Percentiles rank a stretch among this genome's conserved stretches.
Conservation (phyloP, 768 basidiomycete species). For the Glaciozyma antarctica region DNA sequence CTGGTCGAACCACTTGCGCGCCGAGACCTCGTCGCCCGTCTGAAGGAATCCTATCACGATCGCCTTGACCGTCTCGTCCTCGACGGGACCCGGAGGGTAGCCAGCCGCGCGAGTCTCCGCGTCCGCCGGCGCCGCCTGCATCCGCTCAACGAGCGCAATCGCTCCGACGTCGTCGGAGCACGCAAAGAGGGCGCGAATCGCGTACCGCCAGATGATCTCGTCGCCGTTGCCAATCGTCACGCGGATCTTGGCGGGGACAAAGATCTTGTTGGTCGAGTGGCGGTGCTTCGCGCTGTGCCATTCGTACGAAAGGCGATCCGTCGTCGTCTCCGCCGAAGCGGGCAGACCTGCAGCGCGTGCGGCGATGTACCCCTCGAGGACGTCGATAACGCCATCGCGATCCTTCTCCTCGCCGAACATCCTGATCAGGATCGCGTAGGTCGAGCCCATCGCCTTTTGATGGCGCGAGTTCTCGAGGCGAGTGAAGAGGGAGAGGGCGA, state of each 20-base stretch:
- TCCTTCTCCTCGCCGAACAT: conserved; percentile 28
- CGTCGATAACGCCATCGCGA: conserved; percentile 14
- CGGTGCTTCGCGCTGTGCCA: conserved; percentile 10
- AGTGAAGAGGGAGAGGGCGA: conserved; percentile 24
- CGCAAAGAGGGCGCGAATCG: conserved; percentile 52
- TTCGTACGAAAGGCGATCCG: neutral
- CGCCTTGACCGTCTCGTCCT: conserved; percentile 44
- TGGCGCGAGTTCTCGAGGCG: conserved; percentile 16
- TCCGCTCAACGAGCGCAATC: conserved; percentile 26
- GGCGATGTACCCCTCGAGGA: conserved; percentile 23
- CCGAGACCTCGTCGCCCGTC: conserved; percentile 49
- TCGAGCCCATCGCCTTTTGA: neutral
- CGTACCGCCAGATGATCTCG: conserved; percentile 51
- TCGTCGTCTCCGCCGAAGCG: neutral
- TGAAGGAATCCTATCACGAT: conserved; percentile 46
- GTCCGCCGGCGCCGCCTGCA: conserved; percentile 22
- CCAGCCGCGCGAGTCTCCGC: conserved; percentile 6
- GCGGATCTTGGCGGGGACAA: conserved; percentile 47
- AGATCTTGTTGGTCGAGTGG: conserved; percentile 4
- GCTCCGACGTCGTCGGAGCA: conserved; percentile 36
- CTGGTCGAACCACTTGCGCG: conserved; percentile 51
- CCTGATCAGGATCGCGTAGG: conserved; percentile 5
- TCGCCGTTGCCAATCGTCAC: conserved; percentile 52
- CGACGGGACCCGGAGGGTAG: conserved; percentile 35
- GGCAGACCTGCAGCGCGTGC: neutral